phyloP scores from a whole-genome alignment of 2,329 filamentous ascomycete genomes.

The Metarhizium anisopliae region DNA sequence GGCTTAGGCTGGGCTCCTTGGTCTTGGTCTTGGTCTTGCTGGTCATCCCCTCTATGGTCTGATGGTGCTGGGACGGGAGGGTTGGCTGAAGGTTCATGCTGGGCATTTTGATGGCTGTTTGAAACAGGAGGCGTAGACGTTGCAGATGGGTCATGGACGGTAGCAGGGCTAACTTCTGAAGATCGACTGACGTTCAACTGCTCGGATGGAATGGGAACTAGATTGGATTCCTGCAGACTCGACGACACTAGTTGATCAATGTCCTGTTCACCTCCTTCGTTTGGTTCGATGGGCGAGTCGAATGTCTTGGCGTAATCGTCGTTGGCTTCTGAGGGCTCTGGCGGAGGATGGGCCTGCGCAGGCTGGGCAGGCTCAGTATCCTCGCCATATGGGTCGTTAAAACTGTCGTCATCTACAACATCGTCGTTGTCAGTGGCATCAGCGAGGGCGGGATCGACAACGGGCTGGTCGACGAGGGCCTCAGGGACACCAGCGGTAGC shows the following conservation, averaged over 20 bases:
- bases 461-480: constrained; percentile 16
- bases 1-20: constrained; percentile 14
- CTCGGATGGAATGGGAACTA: constrained; percentile 31
- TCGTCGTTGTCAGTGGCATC: constrained; percentile 27
- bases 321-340: constrained; percentile 25
- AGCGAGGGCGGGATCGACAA: constrained; percentile 15
- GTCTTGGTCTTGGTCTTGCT: constrained; percentile 9
- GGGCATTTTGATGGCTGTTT: constrained; percentile 13
- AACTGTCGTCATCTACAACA: constrained; percentile 36
- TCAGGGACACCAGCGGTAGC: constrained; percentile 16
- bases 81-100: constrained; percentile 9
- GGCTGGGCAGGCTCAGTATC: constrained; percentile 19
- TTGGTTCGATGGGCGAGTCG: constrained; percentile 35
- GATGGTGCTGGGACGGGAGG: constrained; percentile 14
- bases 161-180: constrained; percentile 20
- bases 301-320: constrained; percentile 44
- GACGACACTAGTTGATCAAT: constrained; percentile 32
- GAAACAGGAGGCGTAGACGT: constrained; percentile 10
- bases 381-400: constrained; percentile 38
- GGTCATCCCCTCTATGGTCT: constrained; percentile 14
- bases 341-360: constrained; percentile 15
- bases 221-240: constrained; percentile 32
- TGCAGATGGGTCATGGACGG: constrained; percentile 23
- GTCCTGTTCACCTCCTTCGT: constrained; percentile 26
- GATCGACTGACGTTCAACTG: constrained; percentile 22